Evolutionary conservation across 2,329 filamentous ascomycete species (phyloP).

Genomic region (Penicillium rolfsii): DNA sequence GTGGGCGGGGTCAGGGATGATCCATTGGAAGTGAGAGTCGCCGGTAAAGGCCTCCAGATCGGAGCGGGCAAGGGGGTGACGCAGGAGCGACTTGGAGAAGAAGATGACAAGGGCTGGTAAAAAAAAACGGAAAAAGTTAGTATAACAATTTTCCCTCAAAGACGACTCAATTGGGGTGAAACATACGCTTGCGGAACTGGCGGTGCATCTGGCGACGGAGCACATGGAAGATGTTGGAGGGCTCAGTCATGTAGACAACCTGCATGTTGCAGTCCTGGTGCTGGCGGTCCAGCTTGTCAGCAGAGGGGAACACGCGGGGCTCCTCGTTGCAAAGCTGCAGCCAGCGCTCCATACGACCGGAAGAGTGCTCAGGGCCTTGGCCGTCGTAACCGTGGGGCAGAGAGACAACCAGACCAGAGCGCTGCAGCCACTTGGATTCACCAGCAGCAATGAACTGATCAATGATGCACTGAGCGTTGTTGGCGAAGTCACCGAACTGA

Average conservation of each 20-base stretch:
- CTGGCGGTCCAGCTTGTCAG: slow-evolving; percentile 90
- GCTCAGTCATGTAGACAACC: slow-evolving; percentile 95
- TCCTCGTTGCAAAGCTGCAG: slow-evolving; percentile 98
- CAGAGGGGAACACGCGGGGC: slow-evolving; percentile 84
- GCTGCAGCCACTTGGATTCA: slow-evolving; percentile 98
- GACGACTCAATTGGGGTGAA: neutral
- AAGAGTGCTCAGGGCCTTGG: slow-evolving; percentile 97
- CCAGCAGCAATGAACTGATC: slow-evolving; percentile 98
- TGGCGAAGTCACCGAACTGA: slow-evolving; percentile 99
- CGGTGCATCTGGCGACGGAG: slow-evolving; percentile 97
- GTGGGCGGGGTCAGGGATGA: slow-evolving; percentile 89
- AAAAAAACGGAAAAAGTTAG: slow-evolving; percentile 16
- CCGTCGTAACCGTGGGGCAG: slow-evolving; percentile 97
- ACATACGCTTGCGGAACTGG: slow-evolving; percentile 97
- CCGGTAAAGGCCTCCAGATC: slow-evolving; percentile 87
- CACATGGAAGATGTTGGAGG: slow-evolving; percentile 94
- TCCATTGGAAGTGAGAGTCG: slow-evolving; percentile 94
- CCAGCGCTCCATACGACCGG: slow-evolving; percentile 94
- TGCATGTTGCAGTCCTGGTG: slow-evolving; percentile 99
- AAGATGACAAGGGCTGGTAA: slow-evolving; percentile 82
- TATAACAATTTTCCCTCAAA: slow-evolving; percentile 3
- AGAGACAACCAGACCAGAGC: slow-evolving; percentile 93
- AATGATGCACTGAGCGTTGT: slow-evolving; percentile 98
- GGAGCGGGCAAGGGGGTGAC: slow-evolving; percentile 90
- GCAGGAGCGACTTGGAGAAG: slow-evolving; percentile 96